Conservation (phyloP, 179 eudicot genomes). For the Patellifolia procumbens region DNA sequence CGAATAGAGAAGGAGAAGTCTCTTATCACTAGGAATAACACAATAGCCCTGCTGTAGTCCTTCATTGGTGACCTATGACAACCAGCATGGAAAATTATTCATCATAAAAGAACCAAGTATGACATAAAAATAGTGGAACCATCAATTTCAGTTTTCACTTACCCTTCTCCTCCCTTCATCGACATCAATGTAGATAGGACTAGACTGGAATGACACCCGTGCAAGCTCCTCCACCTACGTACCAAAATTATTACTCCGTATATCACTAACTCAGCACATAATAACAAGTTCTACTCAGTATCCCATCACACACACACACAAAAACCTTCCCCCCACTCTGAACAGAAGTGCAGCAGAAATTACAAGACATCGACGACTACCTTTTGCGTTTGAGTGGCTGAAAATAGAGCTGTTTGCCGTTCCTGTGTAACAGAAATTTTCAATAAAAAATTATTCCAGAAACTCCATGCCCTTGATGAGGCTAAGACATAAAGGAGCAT, state of each 20-base stretch:
- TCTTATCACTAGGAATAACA: constrained; percentile 68
- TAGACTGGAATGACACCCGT: constrained; percentile 72
- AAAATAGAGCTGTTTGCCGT: constrained; percentile 90
- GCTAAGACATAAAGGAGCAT: not conserved
- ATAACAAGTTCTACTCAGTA: no score
- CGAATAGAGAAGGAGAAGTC: constrained; percentile 73
- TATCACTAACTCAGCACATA: not conserved
- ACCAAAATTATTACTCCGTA: not conserved
- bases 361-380: constrained; percentile 29
- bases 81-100: constrained; percentile 9
- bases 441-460: not conserved
- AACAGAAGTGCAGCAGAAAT: not conserved
- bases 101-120: not conserved
- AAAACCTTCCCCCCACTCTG: not conserved
- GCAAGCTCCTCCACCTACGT: constrained; percentile 87
- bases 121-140: not conserved
- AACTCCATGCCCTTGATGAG: not conserved
- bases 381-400: constrained; percentile 93
- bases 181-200: constrained; percentile 72
- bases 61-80: constrained; percentile 70
- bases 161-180: constrained; percentile 86
- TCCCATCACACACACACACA: not conserved
- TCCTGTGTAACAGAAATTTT: constrained; percentile 44
- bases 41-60: constrained; percentile 94
- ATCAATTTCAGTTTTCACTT: not conserved